phyloP scores from a whole-genome alignment of 2,329 filamentous ascomycete species.

The Scedosporium aurantiacum region DNA sequence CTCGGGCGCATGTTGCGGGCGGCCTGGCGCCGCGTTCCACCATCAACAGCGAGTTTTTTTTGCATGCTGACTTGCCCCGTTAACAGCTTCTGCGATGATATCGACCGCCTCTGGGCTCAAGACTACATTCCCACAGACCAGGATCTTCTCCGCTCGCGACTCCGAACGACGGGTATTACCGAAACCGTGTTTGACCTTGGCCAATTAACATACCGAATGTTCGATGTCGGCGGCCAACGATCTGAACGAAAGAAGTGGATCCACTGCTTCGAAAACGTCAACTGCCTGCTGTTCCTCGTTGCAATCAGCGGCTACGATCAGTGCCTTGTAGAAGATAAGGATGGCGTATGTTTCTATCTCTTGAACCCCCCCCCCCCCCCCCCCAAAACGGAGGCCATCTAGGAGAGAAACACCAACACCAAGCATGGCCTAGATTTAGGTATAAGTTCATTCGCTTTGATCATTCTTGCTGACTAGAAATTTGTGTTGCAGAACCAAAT shows the following conservation, averaged over 20 bases:
- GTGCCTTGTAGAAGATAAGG: constrained; percentile 90
- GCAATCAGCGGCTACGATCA: constrained; percentile 96
- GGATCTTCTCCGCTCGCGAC: constrained; percentile 79
- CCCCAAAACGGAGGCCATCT: background rate
- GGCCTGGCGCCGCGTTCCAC: background rate
- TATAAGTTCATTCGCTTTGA: background rate
- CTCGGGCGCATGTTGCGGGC: background rate
- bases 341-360: constrained; percentile 57
- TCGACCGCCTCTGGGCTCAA: constrained; percentile 63
- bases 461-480: constrained; percentile 8
- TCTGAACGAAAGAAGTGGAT: constrained; percentile 98
- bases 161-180: constrained; percentile 90
- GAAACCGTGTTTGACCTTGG: constrained; percentile 90
- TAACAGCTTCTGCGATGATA: constrained; percentile 67
- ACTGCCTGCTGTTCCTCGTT: constrained; percentile 84
- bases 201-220: constrained; percentile 91
- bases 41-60: background rate
- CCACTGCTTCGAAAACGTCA: constrained; percentile 90
- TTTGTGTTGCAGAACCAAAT: constrained; percentile 64
- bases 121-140: constrained; percentile 87
- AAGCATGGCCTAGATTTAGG: background rate
- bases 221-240: constrained; percentile 83
- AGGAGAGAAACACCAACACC: background rate
- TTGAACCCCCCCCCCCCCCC: no score
- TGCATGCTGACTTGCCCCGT: background rate